phyloP scores from a whole-genome alignment of 2,329 filamentous ascomycete species.

The Fusarium irregulare region DNA sequence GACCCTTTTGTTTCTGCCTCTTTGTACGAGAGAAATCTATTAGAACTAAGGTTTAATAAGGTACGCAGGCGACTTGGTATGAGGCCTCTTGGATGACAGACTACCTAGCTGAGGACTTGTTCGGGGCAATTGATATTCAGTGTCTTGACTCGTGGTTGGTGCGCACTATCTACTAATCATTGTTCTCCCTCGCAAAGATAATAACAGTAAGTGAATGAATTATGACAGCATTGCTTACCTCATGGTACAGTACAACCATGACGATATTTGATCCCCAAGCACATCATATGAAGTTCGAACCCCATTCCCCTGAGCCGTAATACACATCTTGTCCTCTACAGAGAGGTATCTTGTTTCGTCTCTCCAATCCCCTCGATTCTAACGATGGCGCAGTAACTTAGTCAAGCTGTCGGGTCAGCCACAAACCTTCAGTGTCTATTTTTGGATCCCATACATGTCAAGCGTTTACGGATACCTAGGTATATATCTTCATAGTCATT shows the following conservation, averaged over 20 bases:
- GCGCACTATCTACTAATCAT: not conserved
- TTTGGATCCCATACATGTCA: not conserved
- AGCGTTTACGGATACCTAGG: not conserved
- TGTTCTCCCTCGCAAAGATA: not conserved
- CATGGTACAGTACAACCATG: slow-evolving; percentile 15
- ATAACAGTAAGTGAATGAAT: not conserved
- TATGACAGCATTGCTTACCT: not conserved
- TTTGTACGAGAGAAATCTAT: not conserved
- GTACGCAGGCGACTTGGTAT: not conserved
- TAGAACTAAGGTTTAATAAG: not conserved
- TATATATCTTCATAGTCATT: not conserved
- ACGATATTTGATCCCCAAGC: slow-evolving; percentile 1
- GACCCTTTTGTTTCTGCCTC: not conserved
- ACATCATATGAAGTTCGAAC: not conserved
- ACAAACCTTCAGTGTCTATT: not conserved
- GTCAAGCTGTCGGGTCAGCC: not conserved
- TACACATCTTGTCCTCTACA: not conserved
- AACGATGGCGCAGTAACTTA: not conserved
- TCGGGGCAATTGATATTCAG: not conserved
- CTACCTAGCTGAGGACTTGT: not conserved
- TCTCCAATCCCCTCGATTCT: not conserved
- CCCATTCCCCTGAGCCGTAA: not conserved
- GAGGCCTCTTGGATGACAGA: not conserved
- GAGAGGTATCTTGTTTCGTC: not conserved
- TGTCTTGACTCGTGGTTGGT: not conserved